phyloP scores from a whole-genome alignment of 176 grass and related monocot genomes.

The Carex pumila region DNA sequence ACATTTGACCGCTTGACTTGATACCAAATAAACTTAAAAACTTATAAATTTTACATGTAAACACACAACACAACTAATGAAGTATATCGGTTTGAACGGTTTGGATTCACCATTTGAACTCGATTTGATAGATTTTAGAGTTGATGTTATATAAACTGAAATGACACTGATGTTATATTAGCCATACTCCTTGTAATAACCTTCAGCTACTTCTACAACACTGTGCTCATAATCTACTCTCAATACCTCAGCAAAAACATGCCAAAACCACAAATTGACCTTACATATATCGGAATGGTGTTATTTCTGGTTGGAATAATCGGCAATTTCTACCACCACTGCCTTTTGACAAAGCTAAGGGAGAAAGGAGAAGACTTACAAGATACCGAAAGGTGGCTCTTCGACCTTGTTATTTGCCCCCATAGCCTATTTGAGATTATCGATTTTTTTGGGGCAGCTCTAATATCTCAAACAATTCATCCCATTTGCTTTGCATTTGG shows the following conservation, averaged over 20 bases:
- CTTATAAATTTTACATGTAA: too few relatives aligned
- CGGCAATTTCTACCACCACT: conserved; percentile 77
- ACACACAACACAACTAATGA: too few relatives aligned
- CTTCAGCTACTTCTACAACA: conserved; percentile 38
- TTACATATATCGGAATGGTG: conserved; percentile 29
- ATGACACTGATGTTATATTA: too few relatives aligned
- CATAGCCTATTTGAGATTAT: conserved; percentile 84
- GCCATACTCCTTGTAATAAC: conserved; percentile 34
- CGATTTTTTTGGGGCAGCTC: conserved; percentile 41
- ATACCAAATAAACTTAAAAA: too few relatives aligned
- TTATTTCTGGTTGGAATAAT: conserved; percentile 39
- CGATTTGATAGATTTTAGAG: too few relatives aligned
- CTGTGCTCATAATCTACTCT: conserved; percentile 37
- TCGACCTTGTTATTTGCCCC: conserved; percentile 46
- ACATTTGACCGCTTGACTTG: too few relatives aligned
- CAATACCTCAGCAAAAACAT: conserved; percentile 36
- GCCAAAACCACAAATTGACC: conserved; percentile 32
- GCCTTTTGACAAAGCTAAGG: conserved; percentile 45
- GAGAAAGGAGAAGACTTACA: conserved; percentile 34
- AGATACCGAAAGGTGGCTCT: conserved; percentile 61
- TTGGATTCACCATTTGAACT: too few relatives aligned
- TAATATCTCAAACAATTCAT: conserved; percentile 59
- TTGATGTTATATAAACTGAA: too few relatives aligned
- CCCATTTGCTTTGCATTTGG: conserved; percentile 38
- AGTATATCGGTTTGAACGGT: too few relatives aligned